These are phyloP conservation scores for Penicillium sp. DNA, from an alignment of 2,329 filamentous ascomycete species.

Conservation along the genomic window DNA sequence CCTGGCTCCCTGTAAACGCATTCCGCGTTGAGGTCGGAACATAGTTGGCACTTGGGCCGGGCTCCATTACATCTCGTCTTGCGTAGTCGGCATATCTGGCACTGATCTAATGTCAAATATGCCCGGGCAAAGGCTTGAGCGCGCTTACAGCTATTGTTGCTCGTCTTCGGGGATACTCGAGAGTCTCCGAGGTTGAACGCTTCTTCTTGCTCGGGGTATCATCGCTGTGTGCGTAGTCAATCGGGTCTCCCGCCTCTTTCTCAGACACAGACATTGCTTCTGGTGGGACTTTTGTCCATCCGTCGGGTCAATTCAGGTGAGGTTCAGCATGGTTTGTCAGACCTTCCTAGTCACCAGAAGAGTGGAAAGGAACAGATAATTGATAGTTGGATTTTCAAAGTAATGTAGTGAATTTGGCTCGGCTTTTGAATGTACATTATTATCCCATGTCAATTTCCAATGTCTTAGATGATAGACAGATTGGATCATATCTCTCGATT, in stretches of 20 bases:
- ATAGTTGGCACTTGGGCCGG: constrained; percentile 82
- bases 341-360: neutral
- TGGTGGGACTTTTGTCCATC: neutral
- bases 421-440: too few species aligned
- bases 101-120: constrained; percentile 50
- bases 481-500: neutral
- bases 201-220: constrained; percentile 27
- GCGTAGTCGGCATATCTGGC: constrained; percentile 77
- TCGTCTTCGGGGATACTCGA: constrained; percentile 36
- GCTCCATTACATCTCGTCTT: constrained; percentile 79
- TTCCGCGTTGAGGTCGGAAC: constrained; percentile 77
- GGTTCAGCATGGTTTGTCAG: neutral
- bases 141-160: constrained; percentile 37
- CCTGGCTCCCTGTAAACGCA: constrained; percentile 84
- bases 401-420: too few species aligned
- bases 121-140: neutral
- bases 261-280: constrained; percentile 5
- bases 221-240: constrained; percentile 14
- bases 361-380: too few species aligned
- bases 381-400: too few species aligned
- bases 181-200: constrained; percentile 30
- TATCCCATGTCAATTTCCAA: neutral
- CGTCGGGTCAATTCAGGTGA: neutral
- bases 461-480: neutral
- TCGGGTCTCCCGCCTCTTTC: constrained; percentile 8